Evolutionary conservation across 176 grass and related monocot genomes (phyloP).

Genomic region (Oryza glumipatula): DNA sequence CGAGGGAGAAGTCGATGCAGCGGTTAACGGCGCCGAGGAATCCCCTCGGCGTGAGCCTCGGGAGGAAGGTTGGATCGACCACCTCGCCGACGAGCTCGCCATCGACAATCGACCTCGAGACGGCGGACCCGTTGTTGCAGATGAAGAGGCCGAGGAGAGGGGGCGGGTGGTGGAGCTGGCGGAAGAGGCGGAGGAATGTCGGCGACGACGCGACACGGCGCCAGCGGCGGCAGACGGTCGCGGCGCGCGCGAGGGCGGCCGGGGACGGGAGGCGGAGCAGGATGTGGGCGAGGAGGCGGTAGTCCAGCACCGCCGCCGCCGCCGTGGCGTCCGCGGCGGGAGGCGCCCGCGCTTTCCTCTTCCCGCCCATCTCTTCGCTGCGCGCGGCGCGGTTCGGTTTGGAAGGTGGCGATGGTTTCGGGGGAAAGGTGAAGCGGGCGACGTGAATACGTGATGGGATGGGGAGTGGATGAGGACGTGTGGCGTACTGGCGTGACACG

Average conservation of each 20-base stretch:
- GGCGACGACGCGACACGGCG: background rate
- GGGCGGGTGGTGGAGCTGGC: background rate
- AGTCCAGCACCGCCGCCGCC: background rate
- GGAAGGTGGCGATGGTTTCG: too few species aligned
- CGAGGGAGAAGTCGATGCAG: slow-evolving; percentile 4
- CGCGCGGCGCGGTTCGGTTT: too few species aligned
- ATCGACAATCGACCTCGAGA: too few species aligned
- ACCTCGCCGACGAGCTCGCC: background rate
- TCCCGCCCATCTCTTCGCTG: too few species aligned
- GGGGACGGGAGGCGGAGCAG: slow-evolving; percentile 32
- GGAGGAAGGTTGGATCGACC: slow-evolving; percentile 18
- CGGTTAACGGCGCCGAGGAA: background rate
- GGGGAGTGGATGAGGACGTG: too few species aligned
- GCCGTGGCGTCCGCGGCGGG: slow-evolving; percentile 13
- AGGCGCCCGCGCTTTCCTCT: too few species aligned
- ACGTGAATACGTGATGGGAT: too few species aligned
- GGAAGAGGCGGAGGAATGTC: slow-evolving; percentile 7
- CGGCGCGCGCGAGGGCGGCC: background rate
- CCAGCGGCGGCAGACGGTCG: slow-evolving; percentile 5
- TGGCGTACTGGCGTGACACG: too few species aligned
- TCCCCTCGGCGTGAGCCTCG: background rate
- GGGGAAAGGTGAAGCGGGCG: too few species aligned
- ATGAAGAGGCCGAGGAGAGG: slow-evolving; percentile 25
- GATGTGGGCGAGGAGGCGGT: slow-evolving; percentile 18
- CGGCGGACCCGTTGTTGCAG: background rate